These are phyloP conservation scores for Corynascus novoguineensis DNA, from an alignment of 495 filamentous ascomycete genomes.

Conservation along the genomic window DNA sequence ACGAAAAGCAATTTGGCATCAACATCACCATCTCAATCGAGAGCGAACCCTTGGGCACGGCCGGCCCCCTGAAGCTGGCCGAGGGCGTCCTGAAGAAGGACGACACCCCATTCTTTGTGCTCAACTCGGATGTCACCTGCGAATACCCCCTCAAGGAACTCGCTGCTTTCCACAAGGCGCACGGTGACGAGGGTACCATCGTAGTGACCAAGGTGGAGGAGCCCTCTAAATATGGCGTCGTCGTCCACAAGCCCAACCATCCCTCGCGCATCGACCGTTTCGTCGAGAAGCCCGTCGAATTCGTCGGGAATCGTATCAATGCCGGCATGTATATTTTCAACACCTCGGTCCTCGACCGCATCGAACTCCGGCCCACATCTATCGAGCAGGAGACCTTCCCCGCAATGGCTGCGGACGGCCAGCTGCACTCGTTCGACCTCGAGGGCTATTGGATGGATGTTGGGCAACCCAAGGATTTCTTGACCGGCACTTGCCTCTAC, in stretches of 20 bases:
- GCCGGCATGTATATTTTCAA: conserved; percentile 99
- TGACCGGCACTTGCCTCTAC: conserved; percentile 94
- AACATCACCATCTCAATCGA: conserved; percentile 97
- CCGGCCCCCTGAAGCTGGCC: conserved; percentile 91
- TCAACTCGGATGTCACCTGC: conserved; percentile 98
- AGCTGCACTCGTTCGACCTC: conserved; percentile 95
- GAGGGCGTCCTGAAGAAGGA: conserved; percentile 92
- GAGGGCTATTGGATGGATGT: conserved; percentile 99
- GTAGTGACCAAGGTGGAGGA: conserved; percentile 99
- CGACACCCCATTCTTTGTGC: conserved; percentile 93
- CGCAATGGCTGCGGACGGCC: conserved; percentile 81
- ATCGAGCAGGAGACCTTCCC: conserved; percentile 99
- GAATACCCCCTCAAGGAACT: conserved; percentile 94
- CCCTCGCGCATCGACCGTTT: conserved; percentile 94
- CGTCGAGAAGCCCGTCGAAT: conserved; percentile 99
- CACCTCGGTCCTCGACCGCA: conserved; percentile 80
- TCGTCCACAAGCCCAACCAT: conserved; percentile 95
- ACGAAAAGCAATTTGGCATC: conserved; percentile 84
- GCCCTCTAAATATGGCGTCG: conserved; percentile 97
- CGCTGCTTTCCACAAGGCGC: conserved; percentile 80
- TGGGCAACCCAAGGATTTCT: conserved; percentile 97
- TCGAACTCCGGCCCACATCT: conserved; percentile 95
- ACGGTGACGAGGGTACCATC: conserved; percentile 96
- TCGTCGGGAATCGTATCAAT: conserved; percentile 99
- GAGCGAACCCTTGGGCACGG: conserved; percentile 89